Percentiles rank a stretch among this genome's conserved stretches.
Conservation (phyloP, 148 eudicot species). For the Suaeda aralocaspica region DNA sequence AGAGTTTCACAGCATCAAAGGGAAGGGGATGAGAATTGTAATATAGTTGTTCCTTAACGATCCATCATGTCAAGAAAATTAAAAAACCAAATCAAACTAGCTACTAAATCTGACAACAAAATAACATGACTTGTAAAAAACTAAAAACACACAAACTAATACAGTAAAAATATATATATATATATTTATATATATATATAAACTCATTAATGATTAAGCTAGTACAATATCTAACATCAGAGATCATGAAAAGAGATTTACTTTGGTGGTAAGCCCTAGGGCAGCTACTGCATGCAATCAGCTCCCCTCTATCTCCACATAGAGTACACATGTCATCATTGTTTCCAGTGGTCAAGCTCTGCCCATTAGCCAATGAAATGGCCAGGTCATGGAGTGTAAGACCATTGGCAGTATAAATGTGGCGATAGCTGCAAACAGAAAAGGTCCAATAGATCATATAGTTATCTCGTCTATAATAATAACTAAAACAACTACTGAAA, state of each 20-base stretch:
- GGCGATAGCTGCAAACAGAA: slow-evolving; percentile 57
- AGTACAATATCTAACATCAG: not conserved
- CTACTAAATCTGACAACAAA: not conserved
- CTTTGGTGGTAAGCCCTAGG: slow-evolving; percentile 54
- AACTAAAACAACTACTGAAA: no score
- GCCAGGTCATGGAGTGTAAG: slow-evolving; percentile 89
- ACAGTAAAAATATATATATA: no score
- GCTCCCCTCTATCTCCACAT: slow-evolving; percentile 87
- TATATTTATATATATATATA: not conserved
- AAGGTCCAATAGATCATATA: slow-evolving; percentile 1
- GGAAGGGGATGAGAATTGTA: not conserved
- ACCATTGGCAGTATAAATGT: slow-evolving; percentile 73
- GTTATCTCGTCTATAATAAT: no score
- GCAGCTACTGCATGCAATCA: slow-evolving; percentile 71
- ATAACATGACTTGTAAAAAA: not conserved
- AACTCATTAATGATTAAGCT: not conserved
- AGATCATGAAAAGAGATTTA: slow-evolving; percentile 15
- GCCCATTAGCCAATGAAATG: slow-evolving; percentile 69
- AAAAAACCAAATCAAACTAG: not conserved
- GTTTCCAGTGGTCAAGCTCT: slow-evolving; percentile 53
- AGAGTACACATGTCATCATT: slow-evolving; percentile 93
- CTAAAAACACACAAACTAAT: not conserved
- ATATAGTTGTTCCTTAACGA: not conserved
- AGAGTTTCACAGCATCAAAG: not conserved
- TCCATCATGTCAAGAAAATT: not conserved